These are phyloP conservation scores for Rhexocercosporidium sp. DNA, from an alignment of 2,329 filamentous ascomycete species.

Conservation along the genomic window DNA sequence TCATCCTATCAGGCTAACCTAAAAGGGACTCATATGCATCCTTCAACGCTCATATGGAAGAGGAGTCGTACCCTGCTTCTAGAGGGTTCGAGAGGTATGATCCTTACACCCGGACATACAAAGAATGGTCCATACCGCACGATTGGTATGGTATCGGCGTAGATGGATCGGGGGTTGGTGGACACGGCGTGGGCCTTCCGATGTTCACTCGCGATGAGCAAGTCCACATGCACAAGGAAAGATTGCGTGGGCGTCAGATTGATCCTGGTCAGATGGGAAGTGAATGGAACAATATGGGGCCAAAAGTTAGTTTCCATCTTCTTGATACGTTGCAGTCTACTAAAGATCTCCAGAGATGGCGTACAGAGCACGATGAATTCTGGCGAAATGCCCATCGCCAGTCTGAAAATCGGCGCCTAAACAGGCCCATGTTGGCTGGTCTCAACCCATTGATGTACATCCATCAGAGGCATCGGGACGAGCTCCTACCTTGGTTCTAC, in stretches of 20 bases:
- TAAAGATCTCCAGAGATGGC: too few species aligned
- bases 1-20: background rate
- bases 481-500: slow-evolving; percentile 18
- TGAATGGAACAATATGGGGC: slow-evolving; percentile 37
- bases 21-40: slow-evolving; percentile 38
- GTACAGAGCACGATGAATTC: slow-evolving; percentile 36
- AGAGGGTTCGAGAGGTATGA: slow-evolving; percentile 38
- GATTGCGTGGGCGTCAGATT: slow-evolving; percentile 13
- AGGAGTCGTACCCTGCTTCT: slow-evolving; percentile 8
- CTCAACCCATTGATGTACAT: slow-evolving; percentile 24
- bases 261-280: slow-evolving; percentile 31
- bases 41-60: background rate
- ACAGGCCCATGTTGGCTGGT: background rate
- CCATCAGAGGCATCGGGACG: slow-evolving; percentile 23
- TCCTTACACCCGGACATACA: slow-evolving; percentile 37
- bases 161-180: slow-evolving; percentile 9
- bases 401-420: slow-evolving; percentile 29
- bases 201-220: slow-evolving; percentile 35
- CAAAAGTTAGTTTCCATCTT: slow-evolving; percentile 32
- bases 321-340: too few species aligned
- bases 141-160: slow-evolving; percentile 32
- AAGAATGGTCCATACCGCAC: slow-evolving; percentile 29
- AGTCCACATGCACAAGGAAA: slow-evolving; percentile 23
- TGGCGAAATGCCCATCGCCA: slow-evolving; percentile 39
- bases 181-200: slow-evolving; percentile 28